Base-by-base conservation (phyloP, 768 basidiomycete species). In the Hericium coralloides region DNA sequence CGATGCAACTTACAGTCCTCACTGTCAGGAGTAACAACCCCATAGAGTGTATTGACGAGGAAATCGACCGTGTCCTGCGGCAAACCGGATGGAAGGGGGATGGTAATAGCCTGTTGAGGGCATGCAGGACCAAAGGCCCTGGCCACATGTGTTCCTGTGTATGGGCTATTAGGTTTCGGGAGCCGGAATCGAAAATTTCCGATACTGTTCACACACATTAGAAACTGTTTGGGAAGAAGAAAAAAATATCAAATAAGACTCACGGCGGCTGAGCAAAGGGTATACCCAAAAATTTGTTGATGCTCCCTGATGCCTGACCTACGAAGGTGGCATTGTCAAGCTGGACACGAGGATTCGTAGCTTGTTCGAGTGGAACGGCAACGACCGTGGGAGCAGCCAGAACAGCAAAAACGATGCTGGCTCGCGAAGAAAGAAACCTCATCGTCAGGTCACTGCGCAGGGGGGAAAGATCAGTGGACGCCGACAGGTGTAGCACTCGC, bases 261-360 rank as follows among this genome's bases (percentile, higher is more conserved):
- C 36, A 64, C 63, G 57, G 59, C 8, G 63, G 63, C 55, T 48
- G 38, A 25, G 63, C 62, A 38, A 60, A 64, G 12, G 62, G 63
- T 36, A 64, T 58, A 10, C 62, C 59, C 10, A 60, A 36, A 52
- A 63, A 64, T 20, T 36, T 55, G 23, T 55, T 36, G 9, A 60
- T 37, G n/a, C 54, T 52, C 6, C 48, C 49, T 18, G 38, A 47
- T 15, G 62, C 36, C 4, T 25, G 10, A 7, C 63, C 63, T 5
- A 49, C 23, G 47, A 64, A 62, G 17, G 55, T 56, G 2, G 49
- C 63, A 36, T 56, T 43, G 22, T 55, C 56, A 25, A 64, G 62
- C 8, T 23, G n/a, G n/a, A n/a, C n/a, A n/a, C n/a, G n/a, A n/a
- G n/a, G n/a, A n/a, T n/a, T n/a, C n/a, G n/a, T n/a, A n/a, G n/a